These are phyloP conservation scores for Elongisporangium prolatum DNA, from an alignment of 352 stramenopile species.

Conservation along the genomic window DNA sequence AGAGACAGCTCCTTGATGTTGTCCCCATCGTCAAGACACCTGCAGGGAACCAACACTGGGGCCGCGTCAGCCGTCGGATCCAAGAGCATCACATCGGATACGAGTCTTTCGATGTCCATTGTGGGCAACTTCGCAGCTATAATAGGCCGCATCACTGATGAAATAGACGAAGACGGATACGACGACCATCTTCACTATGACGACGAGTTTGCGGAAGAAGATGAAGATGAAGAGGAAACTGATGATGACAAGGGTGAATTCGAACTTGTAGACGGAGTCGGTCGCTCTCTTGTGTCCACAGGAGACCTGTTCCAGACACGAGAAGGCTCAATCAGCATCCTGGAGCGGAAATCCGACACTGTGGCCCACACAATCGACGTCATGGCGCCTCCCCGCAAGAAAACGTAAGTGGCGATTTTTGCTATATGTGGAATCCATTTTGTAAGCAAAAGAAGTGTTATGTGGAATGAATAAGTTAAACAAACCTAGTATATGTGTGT, in stretches of 20 bases:
- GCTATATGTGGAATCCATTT: neutral
- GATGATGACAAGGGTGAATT: conserved; percentile 16
- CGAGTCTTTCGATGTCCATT: conserved; percentile 70
- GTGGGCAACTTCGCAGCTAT: conserved; percentile 69
- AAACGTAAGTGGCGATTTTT: neutral
- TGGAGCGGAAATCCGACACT: conserved; percentile 13
- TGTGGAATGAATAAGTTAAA: neutral
- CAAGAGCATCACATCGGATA: conserved; percentile 37
- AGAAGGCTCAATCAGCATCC: conserved; percentile 17
- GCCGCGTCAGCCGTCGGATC: neutral
- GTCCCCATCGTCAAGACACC: neutral
- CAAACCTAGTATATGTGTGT: neutral
- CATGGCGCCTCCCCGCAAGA: conserved; percentile 3
- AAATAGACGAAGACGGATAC: conserved; percentile 43
- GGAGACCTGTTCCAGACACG: conserved; percentile 2
- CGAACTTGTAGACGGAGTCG: neutral
- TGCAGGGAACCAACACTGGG: neutral
- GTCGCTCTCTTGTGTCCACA: conserved; percentile 12
- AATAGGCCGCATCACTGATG: conserved; percentile 51
- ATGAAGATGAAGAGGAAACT: conserved; percentile 15
- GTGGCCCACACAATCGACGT: conserved; percentile 14
- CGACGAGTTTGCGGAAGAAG: conserved; percentile 8
- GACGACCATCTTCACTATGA: conserved; percentile 17
- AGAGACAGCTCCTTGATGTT: neutral
- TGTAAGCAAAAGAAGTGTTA: neutral